Evolutionary conservation across 1,284 basidiomycete species (phyloP), one percentile per base, ranked within the genome.

Genomic region (Spongiforma sp.): DNA sequence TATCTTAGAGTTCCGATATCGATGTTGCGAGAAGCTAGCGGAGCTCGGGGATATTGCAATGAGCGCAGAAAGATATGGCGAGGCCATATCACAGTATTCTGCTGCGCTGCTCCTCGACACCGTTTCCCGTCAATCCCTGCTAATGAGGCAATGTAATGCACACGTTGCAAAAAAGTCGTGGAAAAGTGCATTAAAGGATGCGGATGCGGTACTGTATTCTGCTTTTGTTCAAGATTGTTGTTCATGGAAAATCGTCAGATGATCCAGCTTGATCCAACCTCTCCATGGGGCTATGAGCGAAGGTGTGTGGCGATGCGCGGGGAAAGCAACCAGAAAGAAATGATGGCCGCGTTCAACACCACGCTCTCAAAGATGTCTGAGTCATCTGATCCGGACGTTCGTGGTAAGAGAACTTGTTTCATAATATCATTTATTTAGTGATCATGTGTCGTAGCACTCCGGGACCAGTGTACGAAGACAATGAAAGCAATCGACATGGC

Each of bases 121-220:
- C 36, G 36, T 37, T 17, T 9, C 9, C 17, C 36, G 10, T 17
- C 36, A 37, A 37, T 9, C 36, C 17, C 36, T 37, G 10, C 36
- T 37, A 9, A 17, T 37, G 10, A 37, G 17, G 36, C 36, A 17
- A 17, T 10, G 36, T 17, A 37, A 37, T 9, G 63, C 57, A 5
- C 46, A 39, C 19, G 28, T 56, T 9, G 48, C 21, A 2, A 41
- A 0, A 14, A 39, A 33, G 11, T 15, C 30, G 2, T 68, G 64
- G 53, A 17, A 63, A n/a, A 34, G 57, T 2, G 56, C 67, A 6
- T 34, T 67, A 5, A 34, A 37, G 17, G 63, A 67, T 30, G 67
- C 66, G 2, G 21, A 65, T 21, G 5, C 39, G 33, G 66, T 62
- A 21, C 14, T 9, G 9, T 14, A 41, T 41, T 21, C 21, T 14